Evolutionary conservation across 352 stramenopile genomes (phyloP).

Genomic region (Thraustochytrium sp.): DNA sequence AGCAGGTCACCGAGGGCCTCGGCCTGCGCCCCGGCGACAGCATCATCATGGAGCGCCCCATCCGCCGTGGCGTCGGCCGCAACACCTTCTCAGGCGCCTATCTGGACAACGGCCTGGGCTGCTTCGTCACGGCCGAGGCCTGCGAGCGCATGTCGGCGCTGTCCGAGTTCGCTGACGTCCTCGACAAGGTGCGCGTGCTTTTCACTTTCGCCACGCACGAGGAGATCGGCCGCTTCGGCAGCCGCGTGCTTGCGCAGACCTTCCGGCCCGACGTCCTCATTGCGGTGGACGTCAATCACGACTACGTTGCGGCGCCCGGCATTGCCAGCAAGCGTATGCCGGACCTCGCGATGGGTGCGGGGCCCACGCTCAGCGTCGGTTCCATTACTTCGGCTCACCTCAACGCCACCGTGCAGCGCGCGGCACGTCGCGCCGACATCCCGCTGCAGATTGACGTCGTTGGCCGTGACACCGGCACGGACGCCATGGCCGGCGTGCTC

Average conservation of each 20-base stretch:
- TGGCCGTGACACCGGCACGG: constrained; percentile 34
- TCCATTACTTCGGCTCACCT: constrained; percentile 19
- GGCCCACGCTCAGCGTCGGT: constrained; percentile 19
- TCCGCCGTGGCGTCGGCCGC: constrained; percentile 19
- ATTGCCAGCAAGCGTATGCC: constrained; percentile 8
- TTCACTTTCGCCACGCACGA: constrained; percentile 45
- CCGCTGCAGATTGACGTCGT: constrained; percentile 40
- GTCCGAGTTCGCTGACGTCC: background rate
- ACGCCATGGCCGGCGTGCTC: constrained; percentile 41
- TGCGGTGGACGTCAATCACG: constrained; percentile 41
- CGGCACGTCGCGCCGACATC: background rate
- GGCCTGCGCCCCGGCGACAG: constrained; percentile 9
- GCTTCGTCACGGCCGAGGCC: constrained; percentile 8
- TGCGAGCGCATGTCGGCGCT: background rate
- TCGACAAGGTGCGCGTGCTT: constrained; percentile 12
- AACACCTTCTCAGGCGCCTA: constrained; percentile 37
- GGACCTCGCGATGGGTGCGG: constrained; percentile 18
- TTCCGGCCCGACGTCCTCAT: constrained; percentile 32
- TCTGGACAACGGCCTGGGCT: constrained; percentile 43
- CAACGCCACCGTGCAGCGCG: constrained; percentile 8
- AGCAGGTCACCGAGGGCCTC: constrained; percentile 34
- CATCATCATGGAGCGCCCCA: constrained; percentile 38
- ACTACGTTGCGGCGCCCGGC: constrained; percentile 35
- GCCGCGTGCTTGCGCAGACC: constrained; percentile 7
- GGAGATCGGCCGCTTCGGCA: constrained; percentile 41